These are phyloP conservation scores for Yamadazyma dendronema DNA, from an alignment of 1,139 yeast species.

Conservation along the genomic window DNA sequence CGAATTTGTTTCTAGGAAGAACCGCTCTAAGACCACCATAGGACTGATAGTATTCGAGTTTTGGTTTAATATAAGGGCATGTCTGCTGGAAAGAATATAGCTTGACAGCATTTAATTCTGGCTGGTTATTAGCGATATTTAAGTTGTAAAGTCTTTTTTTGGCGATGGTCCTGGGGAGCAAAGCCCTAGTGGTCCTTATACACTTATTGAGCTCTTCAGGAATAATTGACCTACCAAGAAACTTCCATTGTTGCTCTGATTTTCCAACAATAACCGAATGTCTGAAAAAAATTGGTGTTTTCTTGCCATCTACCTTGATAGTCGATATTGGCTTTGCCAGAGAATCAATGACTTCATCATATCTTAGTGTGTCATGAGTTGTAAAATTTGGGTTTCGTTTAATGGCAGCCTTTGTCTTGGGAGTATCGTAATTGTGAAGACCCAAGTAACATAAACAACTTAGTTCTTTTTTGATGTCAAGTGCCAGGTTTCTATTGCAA, in stretches of 20 bases:
- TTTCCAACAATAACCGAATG: constrained; percentile 28
- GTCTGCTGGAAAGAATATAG: constrained; percentile 33
- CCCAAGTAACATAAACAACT: constrained; percentile 25
- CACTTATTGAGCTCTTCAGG: constrained; percentile 20
- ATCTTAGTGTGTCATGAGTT: constrained; percentile 25
- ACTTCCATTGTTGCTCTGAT: constrained; percentile 40
- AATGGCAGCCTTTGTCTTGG: constrained; percentile 28
- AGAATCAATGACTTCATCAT: constrained; percentile 26
- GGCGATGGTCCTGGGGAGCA: constrained; percentile 25
- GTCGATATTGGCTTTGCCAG: constrained; percentile 17
- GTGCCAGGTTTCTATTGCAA: constrained; percentile 5
- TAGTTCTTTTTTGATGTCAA: constrained; percentile 19
- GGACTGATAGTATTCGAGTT: constrained; percentile 7
- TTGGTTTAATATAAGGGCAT: constrained; percentile 23
- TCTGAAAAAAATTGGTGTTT: constrained; percentile 24
- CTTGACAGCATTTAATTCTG: constrained; percentile 22
- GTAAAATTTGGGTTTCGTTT: constrained; percentile 32
- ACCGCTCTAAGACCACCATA: constrained; percentile 8
- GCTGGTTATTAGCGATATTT: constrained; percentile 19
- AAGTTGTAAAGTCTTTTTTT: constrained; percentile 20
- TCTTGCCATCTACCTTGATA: constrained; percentile 16
- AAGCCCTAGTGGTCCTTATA: constrained; percentile 21
- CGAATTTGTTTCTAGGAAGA: constrained; percentile 32
- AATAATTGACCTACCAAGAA: constrained; percentile 33
- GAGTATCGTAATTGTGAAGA: constrained; percentile 25